These are phyloP conservation scores for Saccharomycopsis fermentans DNA, from an alignment of 805 yeast species.

Conservation along the genomic window DNA sequence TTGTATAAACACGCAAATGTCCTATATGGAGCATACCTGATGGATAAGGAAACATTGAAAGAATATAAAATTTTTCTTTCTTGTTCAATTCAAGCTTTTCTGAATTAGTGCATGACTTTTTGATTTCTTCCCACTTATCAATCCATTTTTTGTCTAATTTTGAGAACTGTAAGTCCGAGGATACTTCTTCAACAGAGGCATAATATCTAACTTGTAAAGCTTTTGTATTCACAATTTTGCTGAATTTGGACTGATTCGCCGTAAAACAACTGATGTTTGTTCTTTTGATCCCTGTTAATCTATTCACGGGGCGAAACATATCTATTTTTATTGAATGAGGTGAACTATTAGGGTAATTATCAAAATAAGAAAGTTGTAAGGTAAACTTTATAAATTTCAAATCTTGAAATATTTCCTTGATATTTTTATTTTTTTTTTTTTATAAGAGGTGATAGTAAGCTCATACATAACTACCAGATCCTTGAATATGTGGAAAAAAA, in stretches of 20 bases:
- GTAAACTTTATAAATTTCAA: too few species aligned
- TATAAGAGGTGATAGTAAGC: neutral
- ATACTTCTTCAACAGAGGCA: neutral
- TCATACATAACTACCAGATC: neutral
- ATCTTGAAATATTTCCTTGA: neutral
- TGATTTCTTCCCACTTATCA: neutral
- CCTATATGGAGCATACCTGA: slow-evolving; percentile 92
- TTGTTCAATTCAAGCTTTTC: slow-evolving; percentile 13
- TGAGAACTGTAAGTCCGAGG: neutral
- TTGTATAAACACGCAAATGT: slow-evolving; percentile 85
- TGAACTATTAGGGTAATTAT: too few species aligned
- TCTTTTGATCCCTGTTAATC: neutral
- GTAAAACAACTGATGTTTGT: neutral
- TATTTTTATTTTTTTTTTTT: neutral
- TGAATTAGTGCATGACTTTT: neutral
- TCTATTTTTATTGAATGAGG: too few species aligned
- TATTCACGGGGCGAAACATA: neutral
- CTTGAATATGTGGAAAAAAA: neutral
- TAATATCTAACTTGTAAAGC: neutral
- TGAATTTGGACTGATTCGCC: neutral
- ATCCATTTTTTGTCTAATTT: slow-evolving; percentile 4
- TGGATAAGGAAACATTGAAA: slow-evolving; percentile 94
- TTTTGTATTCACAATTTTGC: neutral
- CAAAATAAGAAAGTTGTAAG: too few species aligned
- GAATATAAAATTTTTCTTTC: slow-evolving; percentile 41